phyloP scores from a whole-genome alignment of 192 early-diverging fungal genomes.

The Dimargaris xerosporica region DNA sequence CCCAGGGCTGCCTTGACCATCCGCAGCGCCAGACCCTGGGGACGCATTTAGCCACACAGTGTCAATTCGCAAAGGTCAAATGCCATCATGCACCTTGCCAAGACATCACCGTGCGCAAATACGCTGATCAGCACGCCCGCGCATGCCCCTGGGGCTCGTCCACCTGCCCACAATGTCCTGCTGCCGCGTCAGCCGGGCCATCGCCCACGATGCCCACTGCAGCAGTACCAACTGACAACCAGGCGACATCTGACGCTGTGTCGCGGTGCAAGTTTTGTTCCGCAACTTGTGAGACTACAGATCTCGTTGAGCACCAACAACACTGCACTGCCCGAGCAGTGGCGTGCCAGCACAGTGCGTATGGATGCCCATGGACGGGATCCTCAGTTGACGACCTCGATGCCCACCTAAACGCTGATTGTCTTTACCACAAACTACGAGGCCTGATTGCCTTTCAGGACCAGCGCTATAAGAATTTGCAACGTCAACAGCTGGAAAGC shows the following conservation, averaged over 20 bases:
- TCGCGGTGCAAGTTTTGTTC: no score
- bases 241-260: no score
- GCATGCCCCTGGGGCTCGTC: background rate
- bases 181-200: no score
- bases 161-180: background rate
- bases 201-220: no score
- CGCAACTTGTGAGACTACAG: no score
- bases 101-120: background rate
- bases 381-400: background rate
- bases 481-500: background rate
- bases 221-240: no score
- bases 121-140: background rate
- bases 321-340: no score
- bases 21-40: background rate
- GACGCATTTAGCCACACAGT: background rate
- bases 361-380: background rate
- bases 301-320: no score
- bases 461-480: background rate
- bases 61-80: background rate
- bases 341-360: no score
- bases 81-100: background rate
- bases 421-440: background rate
- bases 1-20: background rate
- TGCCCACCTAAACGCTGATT: background rate
- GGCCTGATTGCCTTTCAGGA: background rate